Base-by-base conservation (phyloP, 306 rosid species). In the Castanea sativa region DNA sequence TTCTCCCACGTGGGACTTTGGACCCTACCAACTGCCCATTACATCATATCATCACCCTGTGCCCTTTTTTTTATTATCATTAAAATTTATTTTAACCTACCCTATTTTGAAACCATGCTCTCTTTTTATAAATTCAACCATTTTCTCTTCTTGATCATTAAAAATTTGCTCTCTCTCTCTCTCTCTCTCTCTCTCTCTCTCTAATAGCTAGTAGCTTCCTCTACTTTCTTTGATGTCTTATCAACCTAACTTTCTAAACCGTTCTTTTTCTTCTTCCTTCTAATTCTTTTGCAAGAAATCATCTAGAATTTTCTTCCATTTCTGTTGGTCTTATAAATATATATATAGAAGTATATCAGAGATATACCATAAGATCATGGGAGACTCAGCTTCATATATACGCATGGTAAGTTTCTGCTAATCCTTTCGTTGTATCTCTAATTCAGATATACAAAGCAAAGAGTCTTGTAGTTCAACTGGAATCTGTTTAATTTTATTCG, bases 301-400 rank as follows among this genome's bases (percentile, higher is more conserved):
- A 6, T 21, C 45, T 2, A 8, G 45, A 41, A 16, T n/a, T 33
- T 18, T 3, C n/a, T 65, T 65, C 71, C 71, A 16, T 32, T 32
- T 65, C 49, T 19, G 11, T 45, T 1, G 72, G 35, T 53, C 74
- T 57, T 2, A 9, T 38, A 38, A 1, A 25, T 1, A 25, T 1
- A 25, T 25, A 25, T 38, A 38, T 5, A 15, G 5, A 3, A 15
- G 19, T 16, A 11, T 2, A 30, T 41, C 45, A 41, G 1, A 2
- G n/a, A 25, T 53, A n/a, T 5, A 41, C 58, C 10, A 53, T 2
- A 56, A 45, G 70, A 63, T 53, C 83, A 90, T 92, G 91, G 98
- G 84, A 59, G 84, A 86, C 51, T 84, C 99, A 59, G 96, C 97
- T 76, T 86, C 97, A 55, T 91, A 95, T 80, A 95, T 95, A 75